A percentile compares a stretch with the other conserved stretches of the same genome.
Conservation (phyloP, 1,139 yeast genomes). For the Hemisphaericaspora xylanilytica region DNA sequence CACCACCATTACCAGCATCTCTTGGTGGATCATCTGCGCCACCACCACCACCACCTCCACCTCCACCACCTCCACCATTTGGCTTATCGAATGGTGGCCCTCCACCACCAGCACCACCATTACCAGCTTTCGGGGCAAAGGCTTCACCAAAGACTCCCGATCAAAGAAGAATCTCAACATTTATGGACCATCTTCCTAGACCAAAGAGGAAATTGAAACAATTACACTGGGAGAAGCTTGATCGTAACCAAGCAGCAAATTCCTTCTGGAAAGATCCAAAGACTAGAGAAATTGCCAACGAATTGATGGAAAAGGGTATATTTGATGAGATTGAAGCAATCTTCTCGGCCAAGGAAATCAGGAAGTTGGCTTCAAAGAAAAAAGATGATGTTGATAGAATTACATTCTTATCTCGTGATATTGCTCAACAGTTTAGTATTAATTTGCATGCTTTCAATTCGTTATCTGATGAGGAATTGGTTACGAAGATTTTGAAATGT, state of each 20-base stretch:
- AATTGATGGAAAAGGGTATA: constrained; percentile 65
- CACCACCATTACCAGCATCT: constrained; percentile 22
- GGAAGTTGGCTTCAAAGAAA: constrained; percentile 48
- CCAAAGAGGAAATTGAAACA: constrained; percentile 79
- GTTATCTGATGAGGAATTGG: constrained; percentile 54
- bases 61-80: constrained; percentile 26
- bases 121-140: constrained; percentile 21
- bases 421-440: constrained; percentile 77
- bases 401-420: constrained; percentile 63
- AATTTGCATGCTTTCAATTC: constrained; percentile 62
- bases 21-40: constrained; percentile 17
- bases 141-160: constrained; percentile 26
- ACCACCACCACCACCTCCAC: constrained; percentile 30
- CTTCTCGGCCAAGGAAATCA: constrained; percentile 78
- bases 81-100: constrained; percentile 13
- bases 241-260: constrained; percentile 45
- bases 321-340: constrained; percentile 71
- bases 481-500: constrained; percentile 59
- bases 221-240: constrained; percentile 81
- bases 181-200: constrained; percentile 64
- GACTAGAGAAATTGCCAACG: constrained; percentile 50
- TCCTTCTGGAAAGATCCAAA: constrained; percentile 61
- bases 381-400: constrained; percentile 51
- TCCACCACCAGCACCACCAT: constrained; percentile 27
- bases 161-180: constrained; percentile 26